phyloP scores from a whole-genome alignment of 306 rosid species.

The Arachis hypogaea region DNA sequence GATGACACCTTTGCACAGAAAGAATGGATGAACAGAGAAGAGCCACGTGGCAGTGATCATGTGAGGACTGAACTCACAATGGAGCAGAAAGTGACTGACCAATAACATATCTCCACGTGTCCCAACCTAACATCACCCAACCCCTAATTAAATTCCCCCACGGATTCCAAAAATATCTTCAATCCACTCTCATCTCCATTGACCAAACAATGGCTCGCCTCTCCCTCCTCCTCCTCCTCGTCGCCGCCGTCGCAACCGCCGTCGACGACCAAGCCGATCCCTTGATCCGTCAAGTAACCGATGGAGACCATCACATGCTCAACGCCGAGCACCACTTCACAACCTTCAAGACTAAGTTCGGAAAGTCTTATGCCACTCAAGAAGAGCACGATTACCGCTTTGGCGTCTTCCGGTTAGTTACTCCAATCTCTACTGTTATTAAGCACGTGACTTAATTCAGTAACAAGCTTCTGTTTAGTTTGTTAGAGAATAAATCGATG shows the following conservation, averaged over 20 bases:
- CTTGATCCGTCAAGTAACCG: conserved; percentile 74
- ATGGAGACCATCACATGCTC: conserved; percentile 52
- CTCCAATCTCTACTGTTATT: not conserved
- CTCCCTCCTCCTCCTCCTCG: conserved; percentile 35
- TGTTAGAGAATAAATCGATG: too few relatives aligned
- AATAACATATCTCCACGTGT: conserved; percentile 27
- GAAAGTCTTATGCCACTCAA: conserved; percentile 56
- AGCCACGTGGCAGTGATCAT: not conserved
- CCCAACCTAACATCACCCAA: not conserved
- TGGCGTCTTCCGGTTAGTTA: conserved; percentile 56
- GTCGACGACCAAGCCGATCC: conserved; percentile 42
- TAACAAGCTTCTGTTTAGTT: not conserved
- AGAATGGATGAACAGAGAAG: not conserved
- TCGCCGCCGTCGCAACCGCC: conserved; percentile 46
- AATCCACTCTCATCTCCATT: not conserved
- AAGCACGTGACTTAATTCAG: not conserved
- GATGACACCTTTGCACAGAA: not conserved
- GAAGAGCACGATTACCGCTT: conserved; percentile 88
- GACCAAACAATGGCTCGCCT: conserved; percentile 48
- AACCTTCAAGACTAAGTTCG: conserved; percentile 65
- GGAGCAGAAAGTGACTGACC: not conserved
- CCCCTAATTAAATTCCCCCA: not conserved
- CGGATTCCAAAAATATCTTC: not conserved
- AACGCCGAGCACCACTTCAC: conserved; percentile 77
- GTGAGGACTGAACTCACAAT: not conserved